Base-by-base conservation (phyloP, 257 asterid species). In the Ehretia macrophylla region DNA sequence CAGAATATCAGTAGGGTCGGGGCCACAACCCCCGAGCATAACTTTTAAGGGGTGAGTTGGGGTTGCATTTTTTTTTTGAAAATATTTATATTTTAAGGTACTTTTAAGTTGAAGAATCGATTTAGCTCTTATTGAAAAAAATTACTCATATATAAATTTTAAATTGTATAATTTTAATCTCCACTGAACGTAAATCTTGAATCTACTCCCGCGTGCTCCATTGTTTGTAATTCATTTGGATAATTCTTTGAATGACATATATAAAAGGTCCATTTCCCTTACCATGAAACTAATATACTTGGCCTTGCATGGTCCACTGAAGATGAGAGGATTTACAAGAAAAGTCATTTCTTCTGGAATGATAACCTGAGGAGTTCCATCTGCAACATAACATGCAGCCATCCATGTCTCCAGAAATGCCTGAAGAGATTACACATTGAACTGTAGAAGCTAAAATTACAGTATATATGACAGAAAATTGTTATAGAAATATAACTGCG, bases 341-440 rank as follows among this genome's bases (percentile, higher is more conserved):
- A 81, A 88, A 37, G 65, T 70, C 55, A 21, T 45, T n/a, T 70
- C 45, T n/a, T 69, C 65, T 52, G 95, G 97, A 51, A 88, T 63
- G 11, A 73, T 44, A n/a, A 88, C 66, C 38, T 49, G 60, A 17
- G 95, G 65, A 64, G 55, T 56, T 56, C 59, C 72, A 18, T 52
- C 23, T 18, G 57, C 56, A 51, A 81, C 71, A 16, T 57, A 70
- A 62, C 97, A 88, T 19, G 90, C 90, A 53, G 65, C 85, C 64
- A 70, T 54, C 97, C 97, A 88, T 32, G 95, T 84, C 56, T 75
- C 69, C 47, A 80, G 23, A 68, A 85, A 85, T 38, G 94, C 94
- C 95, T 83, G 50, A 37, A 46, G 12, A 38, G 53, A 51, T 27
- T 38, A 52, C 45, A 9, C n/a, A 39, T 14, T 16, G 17, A 60